phyloP scores from a whole-genome alignment of 192 early-diverging fungal species.

The Coemansia sp. region DNA sequence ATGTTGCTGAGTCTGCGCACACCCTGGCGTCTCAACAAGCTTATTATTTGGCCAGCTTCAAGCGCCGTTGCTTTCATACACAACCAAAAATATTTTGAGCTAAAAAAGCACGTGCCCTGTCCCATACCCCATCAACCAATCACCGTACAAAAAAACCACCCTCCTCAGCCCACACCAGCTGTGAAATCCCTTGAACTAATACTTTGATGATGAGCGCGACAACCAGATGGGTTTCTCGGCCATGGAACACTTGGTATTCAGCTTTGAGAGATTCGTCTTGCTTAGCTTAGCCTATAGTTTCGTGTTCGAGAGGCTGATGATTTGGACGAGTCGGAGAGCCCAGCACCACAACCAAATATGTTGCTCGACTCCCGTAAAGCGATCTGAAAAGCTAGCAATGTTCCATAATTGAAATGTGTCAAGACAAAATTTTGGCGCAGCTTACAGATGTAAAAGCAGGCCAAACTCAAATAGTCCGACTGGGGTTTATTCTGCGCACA shows the following conservation, averaged over 20 bases:
- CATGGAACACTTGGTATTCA: neutral
- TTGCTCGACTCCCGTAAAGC: conserved; percentile 7
- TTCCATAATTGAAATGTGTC: conserved; percentile 6
- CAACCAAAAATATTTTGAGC: too few species aligned
- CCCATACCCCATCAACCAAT: too few species aligned
- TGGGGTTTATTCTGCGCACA: conserved; percentile 14
- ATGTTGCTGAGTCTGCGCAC: too few species aligned
- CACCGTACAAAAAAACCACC: too few species aligned
- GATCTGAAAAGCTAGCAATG: neutral
- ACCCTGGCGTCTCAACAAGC: too few species aligned
- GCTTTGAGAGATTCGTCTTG: conserved; percentile 13
- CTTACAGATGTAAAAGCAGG: conserved; percentile 5
- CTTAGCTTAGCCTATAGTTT: conserved; percentile 1
- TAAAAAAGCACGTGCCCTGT: too few species aligned
- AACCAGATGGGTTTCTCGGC: conserved; percentile 13
- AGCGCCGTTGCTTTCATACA: too few species aligned
- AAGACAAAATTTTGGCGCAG: conserved; percentile 32
- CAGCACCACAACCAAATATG: conserved; percentile 4
- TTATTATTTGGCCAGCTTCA: too few species aligned
- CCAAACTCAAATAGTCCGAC: conserved; percentile 39
- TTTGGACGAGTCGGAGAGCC: conserved; percentile 8
- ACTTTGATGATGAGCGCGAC: conserved; percentile 17
- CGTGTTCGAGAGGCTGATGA: neutral
- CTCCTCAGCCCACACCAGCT: too few species aligned
- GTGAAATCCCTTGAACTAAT: conserved; percentile 17